Base-by-base conservation (phyloP, 1,284 basidiomycete genomes). In the Malassezia pachydermatis region DNA sequence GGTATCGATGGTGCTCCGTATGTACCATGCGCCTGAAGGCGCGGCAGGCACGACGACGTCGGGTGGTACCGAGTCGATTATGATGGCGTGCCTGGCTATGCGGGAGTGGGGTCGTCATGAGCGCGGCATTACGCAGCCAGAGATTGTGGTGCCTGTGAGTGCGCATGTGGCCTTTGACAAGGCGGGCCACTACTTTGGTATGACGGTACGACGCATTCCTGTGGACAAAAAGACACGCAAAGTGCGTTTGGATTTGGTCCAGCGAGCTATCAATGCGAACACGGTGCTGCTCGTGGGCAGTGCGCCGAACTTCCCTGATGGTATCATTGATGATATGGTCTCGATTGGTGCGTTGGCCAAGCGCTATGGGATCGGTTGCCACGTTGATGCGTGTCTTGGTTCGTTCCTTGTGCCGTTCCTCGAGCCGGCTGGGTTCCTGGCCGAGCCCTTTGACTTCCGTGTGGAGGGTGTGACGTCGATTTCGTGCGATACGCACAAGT, bases 121-220 rank as follows among this genome's bases (percentile, higher is more conserved):
- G 33, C 92, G 89, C 72, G 86, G 88, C 5, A 86, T 96, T 65
- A 87, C 79, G 0, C 79, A 85, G 55, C 92, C 92, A 0, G 92
- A 98, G 72, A 88, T 98, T 86, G 77, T 96, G 54, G 75, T 95
- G 7, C 84, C 88, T 0, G 76, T 79, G 0, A 84, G 86, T 0
- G 89, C 85, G 0, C 92, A 96, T 70, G 88, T 88, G 2, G 92
- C 92, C 0, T 98, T 98, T 69, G 83, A 88, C 76, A 98, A 98
- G 73, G 89, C 84, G 4, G 83, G 81, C 2, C 79, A 81, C 23
- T 96, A 95, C 75, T 81, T 98, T 65, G 80, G 81, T n/a, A 82
- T 96, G 76, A 95, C 92, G 75, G 76, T 94, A 1, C 88, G 89
- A 67, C 79, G 80, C 35, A 81, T 98, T 40, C 86, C 88, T 0